Percentiles rank a stretch among this genome's conserved stretches.
phyloP scores from a whole-genome alignment of 805 yeast genomes.

The Clavispora carvajalis region DNA sequence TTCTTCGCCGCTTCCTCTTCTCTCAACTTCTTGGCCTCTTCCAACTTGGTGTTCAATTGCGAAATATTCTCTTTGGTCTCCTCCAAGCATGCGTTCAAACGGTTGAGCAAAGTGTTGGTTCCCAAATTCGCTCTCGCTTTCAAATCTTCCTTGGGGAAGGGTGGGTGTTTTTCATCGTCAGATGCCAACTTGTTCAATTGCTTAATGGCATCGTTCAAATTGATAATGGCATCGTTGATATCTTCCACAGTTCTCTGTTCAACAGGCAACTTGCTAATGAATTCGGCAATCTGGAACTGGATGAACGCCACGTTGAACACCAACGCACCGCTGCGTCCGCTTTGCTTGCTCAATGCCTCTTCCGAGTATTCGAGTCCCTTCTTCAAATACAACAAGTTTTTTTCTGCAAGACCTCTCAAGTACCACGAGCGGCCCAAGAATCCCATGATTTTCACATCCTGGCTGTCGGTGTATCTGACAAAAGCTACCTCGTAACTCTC shows the following conservation, averaged over 20 bases:
- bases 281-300: constrained; percentile 83
- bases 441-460: constrained; percentile 62
- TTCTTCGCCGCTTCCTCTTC: constrained; percentile 48
- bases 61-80: constrained; percentile 69
- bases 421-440: constrained; percentile 88
- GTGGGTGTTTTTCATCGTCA: constrained; percentile 54
- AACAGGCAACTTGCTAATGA: constrained; percentile 53
- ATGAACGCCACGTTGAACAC: constrained; percentile 79
- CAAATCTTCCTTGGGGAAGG: constrained; percentile 74
- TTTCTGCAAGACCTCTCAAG: constrained; percentile 66
- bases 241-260: constrained; percentile 59
- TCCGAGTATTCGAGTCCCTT: constrained; percentile 60
- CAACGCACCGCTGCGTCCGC: constrained; percentile 30
- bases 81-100: constrained; percentile 62
- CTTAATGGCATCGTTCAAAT: constrained; percentile 57
- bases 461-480: constrained; percentile 54
- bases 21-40: constrained; percentile 63
- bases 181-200: constrained; percentile 53
- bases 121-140: constrained; percentile 87
- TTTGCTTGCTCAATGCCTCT: constrained; percentile 42
- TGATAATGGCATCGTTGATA: constrained; percentile 50
- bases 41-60: constrained; percentile 54
- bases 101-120: constrained; percentile 63
- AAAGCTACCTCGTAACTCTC: constrained; percentile 84
- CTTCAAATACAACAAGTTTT: constrained; percentile 52